Evolutionary conservation across 2,329 filamentous ascomycete species (phyloP), one percentile per base, ranked within the genome.

Genomic region (Beauveria caledonica): DNA sequence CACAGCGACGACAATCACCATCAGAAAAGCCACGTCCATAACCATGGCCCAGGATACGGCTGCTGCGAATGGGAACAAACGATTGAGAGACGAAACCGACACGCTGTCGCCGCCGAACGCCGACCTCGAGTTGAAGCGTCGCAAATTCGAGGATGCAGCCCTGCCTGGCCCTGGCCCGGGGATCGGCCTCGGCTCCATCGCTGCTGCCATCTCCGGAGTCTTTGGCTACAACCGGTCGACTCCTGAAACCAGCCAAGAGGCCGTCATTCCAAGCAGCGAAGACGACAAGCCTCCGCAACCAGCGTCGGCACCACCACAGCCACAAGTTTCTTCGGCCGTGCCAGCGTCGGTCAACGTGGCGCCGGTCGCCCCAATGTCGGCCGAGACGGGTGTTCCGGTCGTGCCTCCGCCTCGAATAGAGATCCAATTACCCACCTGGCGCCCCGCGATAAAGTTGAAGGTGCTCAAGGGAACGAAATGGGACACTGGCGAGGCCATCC

Each of bases 381-480:
- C 45, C 9, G 6, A 58, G 21, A 48, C 45, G 4, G 46, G 33
- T n/a, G 3, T 27, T 17, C 5, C 63, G 10, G 62, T 60, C n/a
- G 49, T 51, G 4, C 50, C 64, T 44, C 60, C 62, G 5, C 61
- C 62, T 40, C 52, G 62, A 15, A 63, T 56, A 39, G 45, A 56
- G 23, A 33, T 56, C 1, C 59, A 21, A 42, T 11, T 56, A 7
- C 60, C 60, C 17, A 25, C 7, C 19, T 51, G 36, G 23, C 69
- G 70, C 8, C 71, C 73, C 4, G 72, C 73, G 8, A 73, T 75
- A 57, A 75, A 75, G 60, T 40, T 74, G 6, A 68, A 70, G 6
- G 73, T 71, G 7, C 66, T 75, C 5, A 70, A 64, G 60, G 73
- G 73, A 8, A 75, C 73, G 13, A 72, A 68, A 67, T 76, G 73